Base-by-base conservation (phyloP, 2,329 filamentous ascomycete species). In the Hypoxylon sp. region DNA sequence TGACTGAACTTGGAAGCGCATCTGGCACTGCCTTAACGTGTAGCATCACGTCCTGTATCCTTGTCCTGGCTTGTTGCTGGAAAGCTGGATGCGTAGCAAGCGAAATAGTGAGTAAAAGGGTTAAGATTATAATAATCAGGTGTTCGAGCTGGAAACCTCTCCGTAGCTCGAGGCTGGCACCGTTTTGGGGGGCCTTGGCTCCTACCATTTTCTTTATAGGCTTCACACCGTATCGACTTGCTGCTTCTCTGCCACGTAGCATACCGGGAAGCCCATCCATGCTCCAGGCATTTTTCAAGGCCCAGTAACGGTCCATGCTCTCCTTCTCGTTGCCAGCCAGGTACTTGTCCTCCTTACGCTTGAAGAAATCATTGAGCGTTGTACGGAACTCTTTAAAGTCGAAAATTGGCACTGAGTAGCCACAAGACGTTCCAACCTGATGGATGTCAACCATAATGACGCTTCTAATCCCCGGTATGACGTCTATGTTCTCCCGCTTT, bases 131-230 rank as follows among this genome's bases (percentile, higher is more conserved):
- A 48, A 72, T 72, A 14, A 70, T 19, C 10, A 68, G n/a, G 55
- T 72, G 67, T 29, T 70, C 70, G 39, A 70, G 3, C 3, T 55
- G 46, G 35, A 70, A 65, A 29, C 62, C 55, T 13, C 42, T 56
- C 9, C 62, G 51, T n/a, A 17, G 26, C 33, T 50, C 42, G 14
- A 59, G 22, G 14, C 47, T 44, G 19, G 10, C 58, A 4, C 65
- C 69, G 8, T 73, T 75, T 64, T 75, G 74, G 4, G 74, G 75
- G 0, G 79, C 78, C 24, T 75, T 17, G 0, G 77, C 77, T 0
- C 81, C 81, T 1, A 82, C 78, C 79, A 82, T 81, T 72, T 83
- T 83, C 70, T 77, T 74, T 2, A 80, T 63, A 1, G 81, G 81
- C 10, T 22, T 44, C 11, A 22, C 39, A 44, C 10, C 9, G 4